Percentiles rank a stretch among this genome's conserved stretches.
These are phyloP conservation scores for Platanus orientalis DNA, from an alignment of 164 flowering plant genomes.

Conservation along the genomic window DNA sequence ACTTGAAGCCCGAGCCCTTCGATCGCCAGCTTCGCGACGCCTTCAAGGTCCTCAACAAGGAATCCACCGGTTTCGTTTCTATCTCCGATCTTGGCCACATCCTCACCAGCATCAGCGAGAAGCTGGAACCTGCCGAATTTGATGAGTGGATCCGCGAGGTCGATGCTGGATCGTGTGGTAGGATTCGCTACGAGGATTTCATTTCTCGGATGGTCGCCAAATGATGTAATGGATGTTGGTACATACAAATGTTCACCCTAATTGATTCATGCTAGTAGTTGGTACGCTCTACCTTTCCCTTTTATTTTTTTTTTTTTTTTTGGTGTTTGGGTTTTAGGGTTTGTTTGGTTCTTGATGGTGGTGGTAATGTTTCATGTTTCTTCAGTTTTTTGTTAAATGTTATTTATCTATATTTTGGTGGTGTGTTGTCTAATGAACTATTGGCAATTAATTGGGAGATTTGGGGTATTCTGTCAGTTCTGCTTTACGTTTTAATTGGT, in stretches of 20 bases:
- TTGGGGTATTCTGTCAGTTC: too few relatives aligned
- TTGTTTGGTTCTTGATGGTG: too few relatives aligned
- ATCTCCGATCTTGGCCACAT: slow-evolving; percentile 83
- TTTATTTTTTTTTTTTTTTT: too few relatives aligned
- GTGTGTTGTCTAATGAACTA: slow-evolving; percentile 1
- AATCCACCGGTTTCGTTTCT: slow-evolving; percentile 66
- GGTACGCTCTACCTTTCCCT: not conserved
- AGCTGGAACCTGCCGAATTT: too few relatives aligned
- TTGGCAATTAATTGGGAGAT: not conserved
- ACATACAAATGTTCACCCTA: too few relatives aligned
- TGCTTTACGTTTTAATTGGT: too few relatives aligned
- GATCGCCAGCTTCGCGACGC: too few relatives aligned
- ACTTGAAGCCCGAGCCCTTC: slow-evolving; percentile 83
- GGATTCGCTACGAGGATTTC: slow-evolving; percentile 84
- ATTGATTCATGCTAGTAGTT: not conserved
- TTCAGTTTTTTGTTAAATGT: too few relatives aligned
- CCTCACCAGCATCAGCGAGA: slow-evolving; percentile 88
- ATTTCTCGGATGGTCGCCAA: slow-evolving; percentile 96
- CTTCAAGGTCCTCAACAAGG: slow-evolving; percentile 91
- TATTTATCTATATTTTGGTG: too few relatives aligned
- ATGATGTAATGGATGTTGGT: slow-evolving; percentile 36
- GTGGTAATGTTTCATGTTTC: too few relatives aligned
- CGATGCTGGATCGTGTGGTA: slow-evolving; percentile 81
- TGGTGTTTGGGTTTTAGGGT: too few relatives aligned
- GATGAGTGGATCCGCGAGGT: slow-evolving; percentile 99